Conservation (phyloP, 208 protist genomes). For the Trypanosoma congolense region DNA sequence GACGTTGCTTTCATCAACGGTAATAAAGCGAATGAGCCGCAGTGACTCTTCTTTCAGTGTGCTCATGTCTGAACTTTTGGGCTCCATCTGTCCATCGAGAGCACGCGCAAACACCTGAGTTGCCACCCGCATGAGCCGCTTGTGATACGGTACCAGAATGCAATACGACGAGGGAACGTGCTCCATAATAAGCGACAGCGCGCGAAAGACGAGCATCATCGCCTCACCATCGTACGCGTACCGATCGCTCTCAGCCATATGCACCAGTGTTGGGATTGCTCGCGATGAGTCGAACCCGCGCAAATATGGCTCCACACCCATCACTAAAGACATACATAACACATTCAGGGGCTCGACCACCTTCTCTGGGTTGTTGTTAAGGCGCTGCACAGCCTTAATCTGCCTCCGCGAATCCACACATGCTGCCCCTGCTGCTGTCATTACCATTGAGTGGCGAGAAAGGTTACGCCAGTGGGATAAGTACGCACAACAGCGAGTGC, state of each 20-base stretch:
- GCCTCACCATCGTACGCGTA: conserved; percentile 44
- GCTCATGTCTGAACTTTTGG: conserved; percentile 35
- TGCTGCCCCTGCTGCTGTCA: neutral
- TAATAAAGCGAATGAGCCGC: conserved; percentile 76
- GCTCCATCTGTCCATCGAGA: conserved; percentile 53
- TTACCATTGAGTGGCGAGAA: conserved; percentile 1
- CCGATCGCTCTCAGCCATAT: conserved; percentile 37
- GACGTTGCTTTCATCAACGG: conserved; percentile 60
- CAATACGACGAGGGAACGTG: conserved; percentile 76
- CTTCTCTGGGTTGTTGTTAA: conserved; percentile 27
- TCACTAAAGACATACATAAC: conserved; percentile 72
- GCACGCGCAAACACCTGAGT: conserved; percentile 47
- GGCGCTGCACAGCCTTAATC: conserved; percentile 34
- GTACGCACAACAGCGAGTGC: too few species aligned
- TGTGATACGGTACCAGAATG: conserved; percentile 37
- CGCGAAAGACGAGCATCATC: conserved; percentile 57
- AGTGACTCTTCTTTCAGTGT: conserved; percentile 74
- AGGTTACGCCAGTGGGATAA: conserved; percentile 7
- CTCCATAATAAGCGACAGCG: conserved; percentile 77
- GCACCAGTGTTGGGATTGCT: conserved; percentile 43
- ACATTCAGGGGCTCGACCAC: conserved; percentile 48
- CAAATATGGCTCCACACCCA: conserved; percentile 80
- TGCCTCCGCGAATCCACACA: conserved; percentile 50
- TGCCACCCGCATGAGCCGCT: conserved; percentile 36
- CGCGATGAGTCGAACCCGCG: conserved; percentile 58